A percentile compares a stretch with the other conserved stretches of the same genome.
Conservation (phyloP, 345 rosid species). For the Salix brachista region DNA sequence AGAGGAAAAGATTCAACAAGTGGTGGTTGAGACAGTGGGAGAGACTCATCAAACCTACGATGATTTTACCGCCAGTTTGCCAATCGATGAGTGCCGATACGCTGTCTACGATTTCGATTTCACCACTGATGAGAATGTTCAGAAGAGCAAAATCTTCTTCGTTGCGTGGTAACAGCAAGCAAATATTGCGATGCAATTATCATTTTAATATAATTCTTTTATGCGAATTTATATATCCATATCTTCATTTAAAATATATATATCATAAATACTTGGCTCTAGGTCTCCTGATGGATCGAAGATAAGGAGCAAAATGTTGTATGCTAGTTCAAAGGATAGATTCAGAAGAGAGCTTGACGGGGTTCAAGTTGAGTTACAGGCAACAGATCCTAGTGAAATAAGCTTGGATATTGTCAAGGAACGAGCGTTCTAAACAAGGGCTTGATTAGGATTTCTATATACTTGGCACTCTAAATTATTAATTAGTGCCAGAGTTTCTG, state of each 20-base stretch:
- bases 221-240: background rate
- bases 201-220: background rate
- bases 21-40: slow-evolving; percentile 19
- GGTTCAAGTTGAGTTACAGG: slow-evolving; percentile 29
- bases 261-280: background rate
- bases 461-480: background rate
- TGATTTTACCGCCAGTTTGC: slow-evolving; percentile 21
- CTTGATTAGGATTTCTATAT: background rate
- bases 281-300: slow-evolving; percentile 23
- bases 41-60: slow-evolving; percentile 6
- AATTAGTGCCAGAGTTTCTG: background rate
- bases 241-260: background rate
- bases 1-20: slow-evolving; percentile 20
- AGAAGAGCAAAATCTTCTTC: slow-evolving; percentile 29
- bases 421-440: slow-evolving; percentile 6
- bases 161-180: slow-evolving; percentile 19
- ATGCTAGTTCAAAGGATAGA: slow-evolving; percentile 30
- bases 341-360: slow-evolving; percentile 31
- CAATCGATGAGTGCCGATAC: slow-evolving; percentile 26
- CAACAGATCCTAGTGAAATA: slow-evolving; percentile 27
- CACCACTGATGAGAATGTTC: slow-evolving; percentile 21
- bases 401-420: slow-evolving; percentile 21
- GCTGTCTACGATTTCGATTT: slow-evolving; percentile 31
- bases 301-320: slow-evolving; percentile 29
- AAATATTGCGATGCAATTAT: background rate